Conservation (phyloP, 2,329 filamentous ascomycete species). For the Aspergillus tamarii region DNA sequence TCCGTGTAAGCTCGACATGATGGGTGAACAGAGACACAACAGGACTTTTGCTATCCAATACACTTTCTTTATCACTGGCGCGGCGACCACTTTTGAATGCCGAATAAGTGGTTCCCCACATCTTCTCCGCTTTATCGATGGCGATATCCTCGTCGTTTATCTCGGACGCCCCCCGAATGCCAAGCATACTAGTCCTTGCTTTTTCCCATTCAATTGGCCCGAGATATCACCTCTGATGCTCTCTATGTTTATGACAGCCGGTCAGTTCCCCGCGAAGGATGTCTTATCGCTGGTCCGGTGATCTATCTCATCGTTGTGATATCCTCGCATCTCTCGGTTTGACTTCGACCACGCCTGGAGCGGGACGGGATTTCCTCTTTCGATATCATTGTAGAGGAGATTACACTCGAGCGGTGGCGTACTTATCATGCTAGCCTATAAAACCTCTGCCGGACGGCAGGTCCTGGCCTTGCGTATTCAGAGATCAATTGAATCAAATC, state of each 20-base stretch:
- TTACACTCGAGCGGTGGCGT: background rate
- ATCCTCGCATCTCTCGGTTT: background rate
- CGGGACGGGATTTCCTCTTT: background rate
- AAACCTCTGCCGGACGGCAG: background rate
- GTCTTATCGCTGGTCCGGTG: background rate
- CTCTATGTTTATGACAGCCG: background rate
- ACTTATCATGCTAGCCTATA: background rate
- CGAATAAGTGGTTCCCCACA: background rate
- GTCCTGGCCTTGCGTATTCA: background rate
- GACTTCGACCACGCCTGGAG: background rate
- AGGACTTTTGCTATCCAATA: background rate
- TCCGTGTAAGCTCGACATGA: background rate
- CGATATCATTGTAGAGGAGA: background rate
- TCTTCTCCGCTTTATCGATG: background rate
- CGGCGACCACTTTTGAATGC: constrained; percentile 4
- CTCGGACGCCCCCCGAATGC: constrained; percentile 4
- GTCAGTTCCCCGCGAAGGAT: background rate
- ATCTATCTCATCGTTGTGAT: background rate
- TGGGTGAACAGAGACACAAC: background rate
- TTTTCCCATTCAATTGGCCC: background rate
- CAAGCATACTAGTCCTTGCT: background rate
- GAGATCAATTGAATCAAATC: background rate
- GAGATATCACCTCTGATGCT: background rate
- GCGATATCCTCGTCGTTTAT: background rate
- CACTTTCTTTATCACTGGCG: constrained; percentile 1